Evolutionary conservation across 2,329 filamentous ascomycete species (phyloP).

Genomic region (Trichoderma atroviride): DNA sequence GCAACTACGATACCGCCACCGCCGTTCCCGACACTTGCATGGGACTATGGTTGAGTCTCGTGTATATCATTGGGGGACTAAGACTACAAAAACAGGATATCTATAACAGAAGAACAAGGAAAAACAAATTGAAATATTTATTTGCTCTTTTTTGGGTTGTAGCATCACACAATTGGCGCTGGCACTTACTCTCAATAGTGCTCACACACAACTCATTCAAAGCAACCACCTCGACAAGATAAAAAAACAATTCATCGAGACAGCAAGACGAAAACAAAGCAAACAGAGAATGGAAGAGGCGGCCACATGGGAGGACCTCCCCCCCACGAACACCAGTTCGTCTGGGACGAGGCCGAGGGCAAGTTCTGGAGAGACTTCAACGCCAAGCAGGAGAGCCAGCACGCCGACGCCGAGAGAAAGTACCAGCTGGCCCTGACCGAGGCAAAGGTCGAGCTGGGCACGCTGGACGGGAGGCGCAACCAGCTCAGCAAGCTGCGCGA

Average conservation of each 20-base stretch:
- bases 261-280: not conserved
- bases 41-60: conserved; percentile 19
- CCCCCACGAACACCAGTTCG: conserved; percentile 38
- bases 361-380: conserved; percentile 42
- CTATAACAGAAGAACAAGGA: not conserved
- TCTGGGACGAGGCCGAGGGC: conserved; percentile 43
- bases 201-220: not conserved
- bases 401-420: conserved; percentile 33
- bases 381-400: conserved; percentile 32
- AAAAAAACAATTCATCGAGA: not conserved
- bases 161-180: not conserved
- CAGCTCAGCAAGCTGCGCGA: conserved; percentile 36
- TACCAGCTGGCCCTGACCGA: conserved; percentile 35
- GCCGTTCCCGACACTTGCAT: not conserved
- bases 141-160: not conserved
- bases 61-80: not conserved
- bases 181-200: not conserved
- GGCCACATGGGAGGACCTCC: conserved; percentile 37
- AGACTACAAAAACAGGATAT: conserved; percentile 4
- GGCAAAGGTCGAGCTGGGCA: conserved; percentile 37
- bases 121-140: not conserved
- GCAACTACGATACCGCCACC: not conserved
- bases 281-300: conserved; percentile 27
- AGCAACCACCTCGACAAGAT: not conserved
- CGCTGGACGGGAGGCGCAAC: conserved; percentile 35